Evolutionary conservation across 148 eudicot genomes (phyloP).

Genomic region (Hydrangea macrophylla): DNA sequence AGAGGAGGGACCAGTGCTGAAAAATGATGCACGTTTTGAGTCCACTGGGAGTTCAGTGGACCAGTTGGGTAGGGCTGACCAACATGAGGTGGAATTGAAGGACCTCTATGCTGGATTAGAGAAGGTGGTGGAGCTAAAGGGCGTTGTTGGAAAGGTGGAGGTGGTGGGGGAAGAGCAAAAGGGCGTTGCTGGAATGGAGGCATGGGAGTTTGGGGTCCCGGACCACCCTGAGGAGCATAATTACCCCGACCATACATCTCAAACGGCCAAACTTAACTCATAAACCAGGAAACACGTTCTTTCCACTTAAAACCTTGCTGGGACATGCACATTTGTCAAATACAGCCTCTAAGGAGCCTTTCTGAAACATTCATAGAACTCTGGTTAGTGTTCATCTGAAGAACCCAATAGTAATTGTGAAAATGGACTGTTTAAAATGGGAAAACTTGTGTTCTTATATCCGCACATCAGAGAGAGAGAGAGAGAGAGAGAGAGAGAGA

Average conservation of each 20-base stretch:
- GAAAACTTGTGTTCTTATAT: too few relatives aligned
- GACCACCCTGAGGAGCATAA: constrained; percentile 52
- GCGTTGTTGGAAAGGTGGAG: constrained; percentile 39
- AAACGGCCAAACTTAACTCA: constrained; percentile 1
- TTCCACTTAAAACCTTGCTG: constrained; percentile 2
- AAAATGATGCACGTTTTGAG: constrained; percentile 37
- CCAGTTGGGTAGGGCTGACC: constrained; percentile 25
- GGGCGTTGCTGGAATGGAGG: constrained; percentile 49
- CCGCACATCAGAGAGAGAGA: too few relatives aligned
- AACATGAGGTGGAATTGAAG: constrained; percentile 27
- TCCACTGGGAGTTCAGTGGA: constrained; percentile 38
- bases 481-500: not conserved
- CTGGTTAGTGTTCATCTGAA: constrained; percentile 4
- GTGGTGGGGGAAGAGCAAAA: constrained; percentile 31
- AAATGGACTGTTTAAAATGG: too few relatives aligned
- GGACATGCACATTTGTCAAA: constrained; percentile 22
- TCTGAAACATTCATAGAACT: constrained; percentile 23
- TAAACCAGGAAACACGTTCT: not conserved
- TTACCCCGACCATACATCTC: constrained; percentile 73
- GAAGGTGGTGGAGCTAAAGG: constrained; percentile 29
- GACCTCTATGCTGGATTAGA: constrained; percentile 32
- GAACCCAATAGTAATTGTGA: not conserved
- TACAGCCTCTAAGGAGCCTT: constrained; percentile 10
- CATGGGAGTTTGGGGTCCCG: constrained; percentile 47
- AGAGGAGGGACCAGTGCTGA: constrained; percentile 28